Percentiles rank a stretch among this genome's conserved stretches.
Evolutionary conservation across 2,329 filamentous ascomycete species (phyloP).

Genomic region (Epichloe sibirici): DNA sequence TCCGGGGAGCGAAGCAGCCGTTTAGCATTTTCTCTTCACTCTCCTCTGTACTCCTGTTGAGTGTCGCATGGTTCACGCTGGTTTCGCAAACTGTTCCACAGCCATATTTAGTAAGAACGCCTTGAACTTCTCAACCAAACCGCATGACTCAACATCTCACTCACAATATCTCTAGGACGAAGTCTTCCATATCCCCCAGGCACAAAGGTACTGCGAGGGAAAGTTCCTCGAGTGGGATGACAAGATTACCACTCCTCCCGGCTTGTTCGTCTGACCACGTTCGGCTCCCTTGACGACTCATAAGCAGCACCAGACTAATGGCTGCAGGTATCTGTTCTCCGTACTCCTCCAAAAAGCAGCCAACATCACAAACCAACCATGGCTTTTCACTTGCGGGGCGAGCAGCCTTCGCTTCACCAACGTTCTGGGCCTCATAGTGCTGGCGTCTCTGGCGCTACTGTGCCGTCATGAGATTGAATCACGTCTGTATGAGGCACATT

Average conservation of each 20-base stretch:
- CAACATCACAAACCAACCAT: constrained; percentile 4
- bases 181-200: constrained; percentile 82
- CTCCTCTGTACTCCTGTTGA: constrained; percentile 8
- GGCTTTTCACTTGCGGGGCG: constrained; percentile 15
- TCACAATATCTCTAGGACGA: constrained; percentile 51
- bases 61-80: constrained; percentile 11
- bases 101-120: constrained; percentile 37
- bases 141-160: constrained; percentile 6
- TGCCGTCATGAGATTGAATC: constrained; percentile 41
- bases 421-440: constrained; percentile 23
- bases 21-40: not conserved
- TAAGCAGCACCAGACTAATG: constrained; percentile 1
- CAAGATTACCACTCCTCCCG: constrained; percentile 94
- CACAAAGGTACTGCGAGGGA: constrained; percentile 71
- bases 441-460: constrained; percentile 33
- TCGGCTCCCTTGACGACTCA: not conserved
- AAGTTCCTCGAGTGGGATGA: constrained; percentile 76
- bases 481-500: constrained; percentile 19
- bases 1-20: not conserved
- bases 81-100: constrained; percentile 30
- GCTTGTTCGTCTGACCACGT: constrained; percentile 39
- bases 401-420: constrained; percentile 37
- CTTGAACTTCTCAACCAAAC: not conserved
- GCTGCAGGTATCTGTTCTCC: constrained; percentile 34
- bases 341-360: constrained; percentile 15